Conservation (phyloP, 2,329 filamentous ascomycete genomes). For the Colletotrichum chrysophilum region DNA sequence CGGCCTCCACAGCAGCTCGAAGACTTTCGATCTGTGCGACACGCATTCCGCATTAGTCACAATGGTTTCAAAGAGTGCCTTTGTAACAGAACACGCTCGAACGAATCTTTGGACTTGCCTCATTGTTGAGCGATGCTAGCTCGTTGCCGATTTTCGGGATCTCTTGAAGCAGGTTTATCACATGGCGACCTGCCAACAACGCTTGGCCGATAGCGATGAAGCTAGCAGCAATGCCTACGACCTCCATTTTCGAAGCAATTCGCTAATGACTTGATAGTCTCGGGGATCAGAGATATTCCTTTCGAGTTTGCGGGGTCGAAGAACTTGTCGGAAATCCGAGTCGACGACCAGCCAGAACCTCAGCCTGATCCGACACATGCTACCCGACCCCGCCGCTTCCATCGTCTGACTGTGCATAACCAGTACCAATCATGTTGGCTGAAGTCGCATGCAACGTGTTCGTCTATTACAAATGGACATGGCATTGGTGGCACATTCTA, state of each 20-base stretch:
- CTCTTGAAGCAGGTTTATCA: background rate
- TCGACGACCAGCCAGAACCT: background rate
- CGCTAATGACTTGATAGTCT: fast-evolving
- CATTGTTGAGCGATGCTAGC: background rate
- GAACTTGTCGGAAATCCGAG: background rate
- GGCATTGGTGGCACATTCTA: background rate
- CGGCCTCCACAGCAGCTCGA: background rate
- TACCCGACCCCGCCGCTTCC: background rate
- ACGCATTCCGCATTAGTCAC: background rate
- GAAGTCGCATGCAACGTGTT: background rate
- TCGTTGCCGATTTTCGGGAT: background rate
- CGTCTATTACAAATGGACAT: background rate
- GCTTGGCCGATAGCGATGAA: slow-evolving; percentile 19
- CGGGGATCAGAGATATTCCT: background rate
- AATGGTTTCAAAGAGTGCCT: background rate
- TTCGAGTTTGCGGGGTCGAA: background rate
- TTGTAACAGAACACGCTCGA: fast-evolving
- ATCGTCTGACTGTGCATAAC: background rate
- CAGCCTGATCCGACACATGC: background rate
- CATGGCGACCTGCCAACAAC: background rate
- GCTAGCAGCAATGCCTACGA: slow-evolving; percentile 10
- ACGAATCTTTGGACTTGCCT: background rate
- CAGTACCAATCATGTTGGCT: background rate
- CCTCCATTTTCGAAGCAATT: background rate
- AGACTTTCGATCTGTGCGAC: background rate